Conservation (phyloP, 148 eudicot genomes). For the Chenopodium formosanum region DNA sequence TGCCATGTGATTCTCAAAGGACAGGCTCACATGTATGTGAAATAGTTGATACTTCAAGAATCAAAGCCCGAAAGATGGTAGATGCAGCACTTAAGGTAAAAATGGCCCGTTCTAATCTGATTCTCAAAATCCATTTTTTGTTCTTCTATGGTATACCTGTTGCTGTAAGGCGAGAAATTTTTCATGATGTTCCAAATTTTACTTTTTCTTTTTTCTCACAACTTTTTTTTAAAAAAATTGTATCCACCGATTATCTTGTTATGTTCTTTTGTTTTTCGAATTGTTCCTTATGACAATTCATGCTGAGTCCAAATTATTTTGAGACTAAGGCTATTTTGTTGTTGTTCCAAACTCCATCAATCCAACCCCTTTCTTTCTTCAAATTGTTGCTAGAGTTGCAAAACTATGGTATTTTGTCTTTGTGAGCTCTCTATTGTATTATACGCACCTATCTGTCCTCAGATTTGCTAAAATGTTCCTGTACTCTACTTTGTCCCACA, state of each 20-base stretch:
- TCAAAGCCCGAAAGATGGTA: slow-evolving; percentile 77
- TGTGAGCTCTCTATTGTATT: background rate
- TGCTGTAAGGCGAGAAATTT: background rate
- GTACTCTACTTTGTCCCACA: too few relatives aligned
- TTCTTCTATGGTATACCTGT: background rate
- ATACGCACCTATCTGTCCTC: background rate
- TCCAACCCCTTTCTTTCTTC: too few relatives aligned
- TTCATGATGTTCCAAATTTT: background rate
- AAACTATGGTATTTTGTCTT: background rate
- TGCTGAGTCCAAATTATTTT: too few relatives aligned
- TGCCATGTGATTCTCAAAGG: slow-evolving; percentile 50
- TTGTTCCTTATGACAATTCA: too few relatives aligned
- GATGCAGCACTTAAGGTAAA: slow-evolving; percentile 86
- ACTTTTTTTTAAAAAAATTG: too few relatives aligned
- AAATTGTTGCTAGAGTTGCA: background rate
- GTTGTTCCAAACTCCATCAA: too few relatives aligned
- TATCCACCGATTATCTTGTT: too few relatives aligned
- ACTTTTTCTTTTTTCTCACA: background rate
- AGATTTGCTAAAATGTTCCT: background rate
- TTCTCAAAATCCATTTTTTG: background rate
- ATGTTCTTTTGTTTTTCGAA: too few relatives aligned
- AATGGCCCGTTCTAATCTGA: background rate
- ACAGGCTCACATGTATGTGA: slow-evolving; percentile 56
- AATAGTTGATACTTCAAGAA: slow-evolving; percentile 75
- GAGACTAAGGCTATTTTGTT: too few relatives aligned